A percentile compares a stretch with the other conserved stretches of the same genome.
Evolutionary conservation across 2,329 filamentous ascomycete species (phyloP).

Genomic region (Cadophora sp.): DNA sequence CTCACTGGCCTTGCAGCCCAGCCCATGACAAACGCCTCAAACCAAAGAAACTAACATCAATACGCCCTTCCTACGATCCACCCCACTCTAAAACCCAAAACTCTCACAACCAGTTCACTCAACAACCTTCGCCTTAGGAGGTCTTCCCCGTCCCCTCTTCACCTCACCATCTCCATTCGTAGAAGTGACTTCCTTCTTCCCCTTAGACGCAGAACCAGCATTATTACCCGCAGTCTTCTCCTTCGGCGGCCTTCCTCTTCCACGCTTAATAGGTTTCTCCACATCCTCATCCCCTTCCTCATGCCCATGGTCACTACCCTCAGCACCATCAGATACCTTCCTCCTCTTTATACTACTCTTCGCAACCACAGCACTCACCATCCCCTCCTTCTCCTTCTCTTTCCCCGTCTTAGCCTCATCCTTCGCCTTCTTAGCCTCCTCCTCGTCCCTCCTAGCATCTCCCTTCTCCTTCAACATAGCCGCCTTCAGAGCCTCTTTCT

Average conservation of each 20-base stretch:
- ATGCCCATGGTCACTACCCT: not conserved
- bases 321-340: not conserved
- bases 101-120: not conserved
- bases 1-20: too few species aligned
- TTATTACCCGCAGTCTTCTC: constrained; percentile 1
- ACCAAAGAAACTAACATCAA: not conserved
- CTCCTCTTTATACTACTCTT: constrained; percentile 4
- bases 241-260: constrained; percentile 18
- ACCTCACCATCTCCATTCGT: not conserved
- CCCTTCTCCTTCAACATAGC: constrained; percentile 18
- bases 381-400: not conserved
- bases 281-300: not conserved
- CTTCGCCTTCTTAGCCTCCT: not conserved
- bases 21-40: too few species aligned
- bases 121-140: constrained; percentile 16
- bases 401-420: not conserved
- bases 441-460: not conserved
- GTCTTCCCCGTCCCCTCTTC: constrained; percentile 23
- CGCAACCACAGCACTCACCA: not conserved
- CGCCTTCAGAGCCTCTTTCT: constrained; percentile 11
- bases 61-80: not conserved
- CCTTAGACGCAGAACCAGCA: not conserved
- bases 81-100: not conserved
- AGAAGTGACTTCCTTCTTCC: not conserved
- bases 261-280: constrained; percentile 14